Evolutionary conservation across 2,329 filamentous ascomycete species (phyloP), one percentile per base, ranked within the genome.

Genomic region (Penicillium sp.): DNA sequence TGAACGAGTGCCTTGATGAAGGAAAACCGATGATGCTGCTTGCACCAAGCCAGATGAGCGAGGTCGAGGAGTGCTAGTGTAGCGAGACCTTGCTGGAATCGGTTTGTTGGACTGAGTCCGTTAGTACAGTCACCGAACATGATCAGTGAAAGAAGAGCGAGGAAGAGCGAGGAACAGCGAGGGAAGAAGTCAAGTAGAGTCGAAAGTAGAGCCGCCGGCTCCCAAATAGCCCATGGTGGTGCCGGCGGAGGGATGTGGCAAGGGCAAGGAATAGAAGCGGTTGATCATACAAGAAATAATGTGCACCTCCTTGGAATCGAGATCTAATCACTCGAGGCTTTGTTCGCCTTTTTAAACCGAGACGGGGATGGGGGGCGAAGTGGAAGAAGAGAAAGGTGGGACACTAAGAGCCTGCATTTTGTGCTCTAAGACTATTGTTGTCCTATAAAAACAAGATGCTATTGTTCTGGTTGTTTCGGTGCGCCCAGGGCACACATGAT

Each of bases 201-300:
- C n/a, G n/a, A n/a, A n/a, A n/a, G n/a, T n/a, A n/a, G n/a, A n/a
- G n/a, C n/a, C n/a, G n/a, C n/a, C n/a, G n/a, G n/a, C n/a, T n/a
- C n/a, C n/a, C n/a, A n/a, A n/a, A n/a, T n/a, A n/a, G n/a, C n/a
- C n/a, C 15, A 15, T 33, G n/a, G 30, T 33, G 17, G 7, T 10
- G 17, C 7, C 15, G 17, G 43, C 4, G 30, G 30, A 37, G 27
- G 15, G 17, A 33, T 30, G 18, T 21, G 30, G 24, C n/a, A 17
- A 26, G 17, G 39, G 3, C 32, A n/a, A 18, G 33, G 26, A 8
- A 32, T 23, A 37, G 20, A n/a, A 54, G 36, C 43, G 51, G 48
- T 54, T 48, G 26, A 48, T 24, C 52, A 47, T 54, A 51, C 43
- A 17, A n/a, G 23, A 30, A 23, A 33, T 44, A 36, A 51, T 30